These are phyloP conservation scores for Coniophora puteana DNA, from an alignment of 1,284 basidiomycete species.

Conservation along the genomic window DNA sequence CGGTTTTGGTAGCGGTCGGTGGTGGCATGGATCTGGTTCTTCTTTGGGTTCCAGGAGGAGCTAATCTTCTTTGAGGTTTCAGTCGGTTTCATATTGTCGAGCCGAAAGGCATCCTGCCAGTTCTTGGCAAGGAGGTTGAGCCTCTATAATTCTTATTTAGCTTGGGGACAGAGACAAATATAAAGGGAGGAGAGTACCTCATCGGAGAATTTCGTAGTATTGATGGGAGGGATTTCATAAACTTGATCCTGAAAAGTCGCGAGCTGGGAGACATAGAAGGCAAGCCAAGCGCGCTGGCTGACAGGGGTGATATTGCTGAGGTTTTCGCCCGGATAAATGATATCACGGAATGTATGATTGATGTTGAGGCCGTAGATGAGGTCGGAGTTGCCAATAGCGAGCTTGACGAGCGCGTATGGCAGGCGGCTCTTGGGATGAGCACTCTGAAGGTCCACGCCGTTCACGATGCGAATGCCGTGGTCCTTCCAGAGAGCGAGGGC, in stretches of 20 bases:
- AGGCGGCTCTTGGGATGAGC: conserved; percentile 33
- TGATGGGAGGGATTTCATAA: conserved; percentile 31
- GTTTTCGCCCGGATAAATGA: conserved; percentile 26
- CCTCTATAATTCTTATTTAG: conserved; percentile 15
- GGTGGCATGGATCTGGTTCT: conserved; percentile 22
- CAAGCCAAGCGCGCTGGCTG: conserved; percentile 51
- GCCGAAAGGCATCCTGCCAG: conserved; percentile 42
- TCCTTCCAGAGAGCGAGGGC: conserved; percentile 31
- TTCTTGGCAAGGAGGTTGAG: conserved; percentile 47
- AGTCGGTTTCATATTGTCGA: conserved; percentile 42
- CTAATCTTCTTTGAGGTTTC: conserved; percentile 36
- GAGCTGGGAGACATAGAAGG: conserved; percentile 34
- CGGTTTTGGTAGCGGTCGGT: conserved; percentile 41
- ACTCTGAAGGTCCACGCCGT: conserved; percentile 56
- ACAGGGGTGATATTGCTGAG: conserved; percentile 28
- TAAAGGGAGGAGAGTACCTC: conserved; percentile 25
- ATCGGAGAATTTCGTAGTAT: conserved; percentile 34
- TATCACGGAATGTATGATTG: conserved; percentile 33
- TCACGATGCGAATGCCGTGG: conserved; percentile 31
- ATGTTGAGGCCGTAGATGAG: conserved; percentile 40
- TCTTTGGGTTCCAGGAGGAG: conserved; percentile 19
- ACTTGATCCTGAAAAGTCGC: conserved; percentile 19
- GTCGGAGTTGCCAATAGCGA: conserved; percentile 35
- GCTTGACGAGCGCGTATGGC: conserved; percentile 39
- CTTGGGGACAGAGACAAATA: background rate